Base-by-base conservation (phyloP, 345 rosid genomes). In the Eucalyptus pauciflora region DNA sequence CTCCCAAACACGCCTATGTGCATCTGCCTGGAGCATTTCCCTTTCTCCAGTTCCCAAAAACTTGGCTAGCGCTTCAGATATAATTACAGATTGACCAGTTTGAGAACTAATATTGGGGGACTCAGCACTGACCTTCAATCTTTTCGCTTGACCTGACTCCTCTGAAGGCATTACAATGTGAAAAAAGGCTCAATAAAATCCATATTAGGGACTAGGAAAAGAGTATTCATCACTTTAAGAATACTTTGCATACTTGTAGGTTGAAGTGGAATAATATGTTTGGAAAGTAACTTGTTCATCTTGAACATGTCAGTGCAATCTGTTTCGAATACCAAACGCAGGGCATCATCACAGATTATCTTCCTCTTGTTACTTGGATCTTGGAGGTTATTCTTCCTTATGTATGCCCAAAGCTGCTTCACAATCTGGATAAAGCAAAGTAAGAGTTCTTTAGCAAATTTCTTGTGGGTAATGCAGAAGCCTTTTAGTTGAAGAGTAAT, bases 301-400 rank as follows among this genome's bases (percentile, higher is more conserved):
- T 96, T 96, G 94, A 97, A 97, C 99, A 97, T 97, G 93, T 97
- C 99, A 50, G 99, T 97, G 90, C 98, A 97, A 91, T 96, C 99
- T 25, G 98, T 96, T 94, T 97, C 99, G 88, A 96, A 97, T 15
- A 97, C 98, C 86, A 96, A 88, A 29, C 99, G 98, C 52, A 97
- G 89, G 29, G 98, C 98, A 89, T 96, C 99, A 93, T 97, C 98
- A 86, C 99, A 97, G 69, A 97, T 96, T 88, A 97, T 97, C 95
- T 97, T 97, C 89, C 99, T 94, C 96, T 96, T 97, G 95, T 97
- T 97, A 91, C 98, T 96, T 46, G 99, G 99, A 88, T 97, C 99
- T 93, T 97, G 99, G 89, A 97, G 99, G 92, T 94, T 96, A 93
- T 96, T 94, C 91, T 97, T 97, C 94, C 99, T 95, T 91, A 97